A percentile compares a stretch with the other conserved stretches of the same genome.
These are phyloP conservation scores for Zymoseptoria ardabiliae DNA, from an alignment of 2,329 filamentous ascomycete species.

Conservation along the genomic window DNA sequence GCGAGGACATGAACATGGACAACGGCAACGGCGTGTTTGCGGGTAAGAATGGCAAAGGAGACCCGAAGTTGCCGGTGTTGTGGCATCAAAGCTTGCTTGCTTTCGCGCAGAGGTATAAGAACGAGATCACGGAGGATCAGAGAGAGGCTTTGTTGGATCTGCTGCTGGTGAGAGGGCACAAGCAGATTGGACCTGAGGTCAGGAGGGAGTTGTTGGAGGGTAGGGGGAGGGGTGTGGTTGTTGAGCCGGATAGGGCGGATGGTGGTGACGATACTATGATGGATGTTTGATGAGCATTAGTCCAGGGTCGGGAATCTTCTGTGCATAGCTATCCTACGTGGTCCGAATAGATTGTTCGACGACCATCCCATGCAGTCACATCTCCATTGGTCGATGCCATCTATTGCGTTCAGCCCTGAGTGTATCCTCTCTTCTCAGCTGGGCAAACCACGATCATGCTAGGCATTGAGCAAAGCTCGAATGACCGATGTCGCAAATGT, in stretches of 20 bases:
- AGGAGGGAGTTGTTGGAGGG: conserved; percentile 82
- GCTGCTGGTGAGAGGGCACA: conserved; percentile 75
- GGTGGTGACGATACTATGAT: conserved; percentile 89
- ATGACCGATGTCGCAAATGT: too few relatives aligned
- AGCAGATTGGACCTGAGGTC: conserved; percentile 83
- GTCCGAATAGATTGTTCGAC: too few relatives aligned
- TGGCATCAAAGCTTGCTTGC: conserved; percentile 93
- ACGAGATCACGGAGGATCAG: conserved; percentile 94
- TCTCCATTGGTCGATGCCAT: too few relatives aligned
- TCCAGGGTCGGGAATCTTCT: too few relatives aligned
- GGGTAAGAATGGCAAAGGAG: conserved; percentile 39
- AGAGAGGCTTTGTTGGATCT: conserved; percentile 84
- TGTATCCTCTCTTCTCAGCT: too few relatives aligned
- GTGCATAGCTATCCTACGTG: neutral
- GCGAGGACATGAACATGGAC: conserved; percentile 50
- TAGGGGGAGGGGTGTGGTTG: conserved; percentile 68
- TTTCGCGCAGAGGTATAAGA: conserved; percentile 90
- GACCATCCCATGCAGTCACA: too few relatives aligned
- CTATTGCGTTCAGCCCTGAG: too few relatives aligned
- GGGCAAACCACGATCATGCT: too few relatives aligned
- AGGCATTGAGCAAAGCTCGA: too few relatives aligned
- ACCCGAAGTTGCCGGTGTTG: conserved; percentile 66
- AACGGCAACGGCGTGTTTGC: conserved; percentile 28
- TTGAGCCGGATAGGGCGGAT: conserved; percentile 49
- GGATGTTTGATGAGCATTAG: conserved; percentile 25